Evolutionary conservation across 306 rosid genomes (phyloP).

Genomic region (Crotalaria pallida): DNA sequence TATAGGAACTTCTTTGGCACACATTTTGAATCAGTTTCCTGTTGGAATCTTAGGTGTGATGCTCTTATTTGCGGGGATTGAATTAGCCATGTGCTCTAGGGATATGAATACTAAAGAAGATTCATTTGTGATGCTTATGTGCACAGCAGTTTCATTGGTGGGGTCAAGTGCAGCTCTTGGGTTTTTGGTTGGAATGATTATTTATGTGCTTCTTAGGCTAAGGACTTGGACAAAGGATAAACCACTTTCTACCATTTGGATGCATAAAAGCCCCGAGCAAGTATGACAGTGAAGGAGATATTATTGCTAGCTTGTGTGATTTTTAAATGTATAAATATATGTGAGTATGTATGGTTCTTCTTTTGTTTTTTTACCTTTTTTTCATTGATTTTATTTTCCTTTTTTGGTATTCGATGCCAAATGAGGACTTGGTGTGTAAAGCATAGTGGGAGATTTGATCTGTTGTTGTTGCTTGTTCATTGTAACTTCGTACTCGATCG

Average conservation of each 20-base stretch:
- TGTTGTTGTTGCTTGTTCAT: too few species aligned
- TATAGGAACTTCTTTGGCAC: constrained; percentile 41
- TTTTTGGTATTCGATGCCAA: background rate
- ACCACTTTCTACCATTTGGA: constrained; percentile 30
- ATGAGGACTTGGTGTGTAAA: background rate
- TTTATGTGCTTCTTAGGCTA: constrained; percentile 13
- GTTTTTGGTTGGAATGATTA: constrained; percentile 22
- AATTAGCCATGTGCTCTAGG: constrained; percentile 43
- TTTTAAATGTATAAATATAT: background rate
- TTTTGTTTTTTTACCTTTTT: background rate
- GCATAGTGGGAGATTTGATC: background rate
- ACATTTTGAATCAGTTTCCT: constrained; percentile 35
- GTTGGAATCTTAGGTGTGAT: constrained; percentile 54
- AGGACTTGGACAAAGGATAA: constrained; percentile 20
- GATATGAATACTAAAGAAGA: constrained; percentile 40
- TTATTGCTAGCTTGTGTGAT: background rate
- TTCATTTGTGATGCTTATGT: constrained; percentile 22
- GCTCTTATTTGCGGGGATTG: constrained; percentile 32
- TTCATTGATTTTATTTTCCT: background rate
- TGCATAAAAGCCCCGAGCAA: constrained; percentile 4
- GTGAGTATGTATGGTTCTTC: background rate
- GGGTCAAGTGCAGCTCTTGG: constrained; percentile 38
- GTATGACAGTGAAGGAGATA: background rate
- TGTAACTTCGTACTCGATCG: too few species aligned
- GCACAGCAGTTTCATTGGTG: constrained; percentile 27